Percentiles rank a stretch among this genome's conserved stretches.
Conservation (phyloP, 2,329 filamentous ascomycete species). For the Stagonosporopsis rhizophila region DNA sequence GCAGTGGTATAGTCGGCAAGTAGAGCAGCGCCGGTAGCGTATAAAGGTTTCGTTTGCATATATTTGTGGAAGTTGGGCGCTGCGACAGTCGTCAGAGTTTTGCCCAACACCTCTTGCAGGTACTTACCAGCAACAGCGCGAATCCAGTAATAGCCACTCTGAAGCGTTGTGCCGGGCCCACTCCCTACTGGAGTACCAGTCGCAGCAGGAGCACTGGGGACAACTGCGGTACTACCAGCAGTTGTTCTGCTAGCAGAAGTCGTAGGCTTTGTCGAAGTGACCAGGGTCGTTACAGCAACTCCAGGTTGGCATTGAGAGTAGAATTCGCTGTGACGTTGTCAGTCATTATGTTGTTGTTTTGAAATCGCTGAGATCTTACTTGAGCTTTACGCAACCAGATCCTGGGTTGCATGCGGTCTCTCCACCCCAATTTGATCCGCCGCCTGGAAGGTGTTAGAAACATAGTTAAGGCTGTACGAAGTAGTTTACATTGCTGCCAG, state of each 20-base stretch:
- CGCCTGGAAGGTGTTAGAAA: constrained; percentile 29
- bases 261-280: constrained; percentile 21
- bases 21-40: constrained; percentile 57
- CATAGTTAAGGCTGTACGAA: rapidly evolving
- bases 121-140: constrained; percentile 39
- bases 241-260: constrained; percentile 10
- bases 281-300: constrained; percentile 24
- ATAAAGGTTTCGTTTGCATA: constrained; percentile 47
- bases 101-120: background rate
- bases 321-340: constrained; percentile 33
- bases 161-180: constrained; percentile 56
- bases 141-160: constrained; percentile 64
- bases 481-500: constrained; percentile 45
- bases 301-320: constrained; percentile 54
- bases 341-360: no score
- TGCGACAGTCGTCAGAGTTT: constrained; percentile 54
- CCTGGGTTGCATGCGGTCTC: constrained; percentile 34
- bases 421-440: constrained; percentile 37
- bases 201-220: constrained; percentile 27
- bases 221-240: constrained; percentile 15
- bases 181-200: constrained; percentile 37
- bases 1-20: constrained; percentile 61
- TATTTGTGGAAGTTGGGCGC: constrained; percentile 62
- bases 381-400: constrained; percentile 43
- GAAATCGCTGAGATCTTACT: constrained; percentile 23